Evolutionary conservation across 352 stramenopile genomes (phyloP), one percentile per base, ranked within the genome.

Genomic region (Globisporangium irregulare): DNA sequence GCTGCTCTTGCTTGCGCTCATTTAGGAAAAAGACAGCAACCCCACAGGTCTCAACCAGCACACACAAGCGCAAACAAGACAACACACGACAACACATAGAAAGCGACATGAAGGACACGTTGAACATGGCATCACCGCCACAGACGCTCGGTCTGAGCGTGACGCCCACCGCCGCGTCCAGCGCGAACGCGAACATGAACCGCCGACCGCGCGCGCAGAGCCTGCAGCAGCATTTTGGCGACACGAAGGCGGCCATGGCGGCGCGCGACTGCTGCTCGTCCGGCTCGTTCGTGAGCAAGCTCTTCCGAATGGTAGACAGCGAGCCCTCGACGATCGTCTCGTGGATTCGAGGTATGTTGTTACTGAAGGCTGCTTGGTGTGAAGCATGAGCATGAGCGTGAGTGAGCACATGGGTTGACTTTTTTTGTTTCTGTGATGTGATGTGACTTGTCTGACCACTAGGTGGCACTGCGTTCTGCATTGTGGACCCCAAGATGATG

Each of bases 401-500:
- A 50, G 24, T n/a, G n/a, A n/a, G n/a, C 41, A 55, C 43, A 56
- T 65, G 65, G 24, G 57, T 55, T 64, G 18, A 65, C 57, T 53
- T 48, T 22, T 66, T 20, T 61, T 41, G 1, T 59, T n/a, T 51
- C 56, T 66, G 4, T 68, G 50, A 36, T 50, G 22, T 64, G 24
- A 38, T 59, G 14, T 50, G 43, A 48, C 41, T n/a, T 43, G 1
- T 43, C 36, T 15, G 8, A 14, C 18, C 41, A 9, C 1, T 51
- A 94, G 87, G 90, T 46, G 90, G 90, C 56, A 93, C 87, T n/a
- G 89, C 90, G 24, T 97, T 97, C 69, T 94, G 91, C 66, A 95
- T 97, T 55, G 90, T 95, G n/a, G 87, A 97, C 69, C 81, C 90
- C 10, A 93, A 94, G 71, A 84, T 92, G 71, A 89, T 96, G 73